Conservation (phyloP, 2,329 filamentous ascomycete genomes). For the Nigrospora sphaerica region DNA sequence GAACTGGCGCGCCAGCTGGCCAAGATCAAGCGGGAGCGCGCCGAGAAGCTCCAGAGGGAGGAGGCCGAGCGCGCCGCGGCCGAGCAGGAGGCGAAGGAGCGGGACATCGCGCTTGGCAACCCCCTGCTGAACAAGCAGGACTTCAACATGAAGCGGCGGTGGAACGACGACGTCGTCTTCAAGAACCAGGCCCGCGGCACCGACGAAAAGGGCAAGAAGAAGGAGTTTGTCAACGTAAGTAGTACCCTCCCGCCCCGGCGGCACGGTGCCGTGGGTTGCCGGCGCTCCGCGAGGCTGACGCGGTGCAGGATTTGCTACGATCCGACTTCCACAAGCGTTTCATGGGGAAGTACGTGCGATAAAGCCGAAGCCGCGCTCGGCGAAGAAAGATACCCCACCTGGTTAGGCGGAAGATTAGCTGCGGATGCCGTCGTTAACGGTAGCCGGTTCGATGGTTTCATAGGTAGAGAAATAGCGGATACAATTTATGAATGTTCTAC, state of each 20-base stretch:
- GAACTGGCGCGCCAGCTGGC: slow-evolving; percentile 89
- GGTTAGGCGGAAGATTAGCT: no score
- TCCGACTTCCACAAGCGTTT: slow-evolving; percentile 98
- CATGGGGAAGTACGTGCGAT: slow-evolving; percentile 68
- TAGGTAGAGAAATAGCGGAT: no score
- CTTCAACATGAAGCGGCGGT: slow-evolving; percentile 81
- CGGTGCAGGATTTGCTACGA: slow-evolving; percentile 66
- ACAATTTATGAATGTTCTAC: no score
- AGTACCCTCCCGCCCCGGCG: background rate
- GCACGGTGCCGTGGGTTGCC: background rate
- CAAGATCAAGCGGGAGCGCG: slow-evolving; percentile 83
- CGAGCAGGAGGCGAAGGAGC: slow-evolving; percentile 77
- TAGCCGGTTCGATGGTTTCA: no score
- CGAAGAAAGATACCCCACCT: background rate
- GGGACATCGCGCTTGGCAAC: slow-evolving; percentile 87
- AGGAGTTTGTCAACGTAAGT: slow-evolving; percentile 93
- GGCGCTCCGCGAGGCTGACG: slow-evolving; percentile 13
- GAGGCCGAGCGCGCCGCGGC: slow-evolving; percentile 74
- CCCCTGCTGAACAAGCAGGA: slow-evolving; percentile 83
- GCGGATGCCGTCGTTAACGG: no score
- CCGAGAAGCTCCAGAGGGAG: slow-evolving; percentile 73
- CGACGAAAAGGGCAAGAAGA: slow-evolving; percentile 79
- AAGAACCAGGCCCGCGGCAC: slow-evolving; percentile 97
- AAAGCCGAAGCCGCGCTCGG: slow-evolving; percentile 9
- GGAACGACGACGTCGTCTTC: slow-evolving; percentile 99